Evolutionary conservation across 163 green algal genomes (phyloP), one percentile per base, ranked within the genome.

Genomic region (Coccomyxa subellipsoidea): DNA sequence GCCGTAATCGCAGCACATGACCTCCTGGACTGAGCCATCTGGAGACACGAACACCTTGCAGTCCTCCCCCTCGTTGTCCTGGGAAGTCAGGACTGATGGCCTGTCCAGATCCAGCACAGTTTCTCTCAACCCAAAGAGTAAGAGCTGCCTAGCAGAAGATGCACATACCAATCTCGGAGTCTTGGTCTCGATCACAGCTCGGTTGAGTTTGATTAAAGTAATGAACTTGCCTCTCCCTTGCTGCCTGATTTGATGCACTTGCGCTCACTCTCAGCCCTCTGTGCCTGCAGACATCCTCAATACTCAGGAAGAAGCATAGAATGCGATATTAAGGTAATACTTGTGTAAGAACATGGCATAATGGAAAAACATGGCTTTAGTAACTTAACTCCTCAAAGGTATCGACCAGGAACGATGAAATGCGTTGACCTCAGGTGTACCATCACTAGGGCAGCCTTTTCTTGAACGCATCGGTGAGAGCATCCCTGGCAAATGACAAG

Each of bases 1-100:
- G 76, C 94, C 94, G 77, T 97, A 97, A 81, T 98, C 94, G 37
- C 88, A 93, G 69, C 88, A 91, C 92, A 97, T 95, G 69, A 93
- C 87, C 76, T 92, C 47, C 70, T 40, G 70, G n/a, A 77, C 32
- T 27, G 31, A 38, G 32, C 70, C 70, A 40, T 77, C 70, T 29
- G 70, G 70, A 8, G 70, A n/a, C 18, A 77, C 25, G 37, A 79
- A 79, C 36, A 59, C 73, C 23, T 32, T 59, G 73, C 38, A 79
- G 10, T 59, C 73, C 31, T 54, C 21, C 71, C 31, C 31, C 12
- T 34, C 31, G 37, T 59, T 59, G 73, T 69, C 73, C 29, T 35
- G 37, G 9, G 38, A 79, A 31, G 31, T 79, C 73, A 79, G 73
- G 18, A 79, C 25, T 0, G 35, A 0, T 27, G 73, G 36, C 73